phyloP scores from a whole-genome alignment of 2,329 filamentous ascomycete genomes.

The Trichophyton mentagrophytes region DNA sequence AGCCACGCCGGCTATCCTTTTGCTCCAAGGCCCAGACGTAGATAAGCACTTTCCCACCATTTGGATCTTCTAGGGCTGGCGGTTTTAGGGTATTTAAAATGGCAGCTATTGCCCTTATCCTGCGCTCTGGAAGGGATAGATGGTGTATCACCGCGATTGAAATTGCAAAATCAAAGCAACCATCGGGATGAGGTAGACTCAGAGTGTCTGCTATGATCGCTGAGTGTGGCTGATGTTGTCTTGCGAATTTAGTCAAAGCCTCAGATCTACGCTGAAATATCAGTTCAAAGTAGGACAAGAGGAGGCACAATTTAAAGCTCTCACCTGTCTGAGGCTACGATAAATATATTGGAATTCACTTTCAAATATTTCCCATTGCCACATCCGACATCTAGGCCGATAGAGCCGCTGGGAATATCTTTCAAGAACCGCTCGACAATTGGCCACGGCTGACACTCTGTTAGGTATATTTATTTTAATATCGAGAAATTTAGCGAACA shows the following conservation, averaged over 20 bases:
- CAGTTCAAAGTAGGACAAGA: constrained; percentile 7
- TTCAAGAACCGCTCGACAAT: constrained; percentile 69
- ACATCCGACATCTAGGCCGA: constrained; percentile 86
- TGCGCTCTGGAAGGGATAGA: constrained; percentile 61
- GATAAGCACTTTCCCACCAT: constrained; percentile 56
- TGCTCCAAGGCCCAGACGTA: constrained; percentile 98
- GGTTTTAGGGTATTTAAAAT: constrained; percentile 54
- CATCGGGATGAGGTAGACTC: constrained; percentile 59
- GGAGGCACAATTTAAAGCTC: constrained; percentile 17
- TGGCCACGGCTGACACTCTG: constrained; percentile 64
- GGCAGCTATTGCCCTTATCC: constrained; percentile 57
- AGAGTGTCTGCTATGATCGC: constrained; percentile 72
- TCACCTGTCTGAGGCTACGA: constrained; percentile 75
- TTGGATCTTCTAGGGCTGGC: constrained; percentile 12
- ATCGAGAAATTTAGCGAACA: not conserved
- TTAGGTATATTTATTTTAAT: not conserved
- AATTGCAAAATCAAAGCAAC: constrained; percentile 69
- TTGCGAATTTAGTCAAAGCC: constrained; percentile 47
- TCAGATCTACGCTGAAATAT: constrained; percentile 36
- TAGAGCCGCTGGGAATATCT: constrained; percentile 51
- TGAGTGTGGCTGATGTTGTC: constrained; percentile 48
- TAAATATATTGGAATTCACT: constrained; percentile 64
- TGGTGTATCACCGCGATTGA: constrained; percentile 93
- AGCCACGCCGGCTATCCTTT: constrained; percentile 69
- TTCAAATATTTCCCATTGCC: constrained; percentile 92